Evolutionary conservation across 2,329 filamentous ascomycete genomes (phyloP), one percentile per base, ranked within the genome.

Genomic region (Ramichloridium luteum): DNA sequence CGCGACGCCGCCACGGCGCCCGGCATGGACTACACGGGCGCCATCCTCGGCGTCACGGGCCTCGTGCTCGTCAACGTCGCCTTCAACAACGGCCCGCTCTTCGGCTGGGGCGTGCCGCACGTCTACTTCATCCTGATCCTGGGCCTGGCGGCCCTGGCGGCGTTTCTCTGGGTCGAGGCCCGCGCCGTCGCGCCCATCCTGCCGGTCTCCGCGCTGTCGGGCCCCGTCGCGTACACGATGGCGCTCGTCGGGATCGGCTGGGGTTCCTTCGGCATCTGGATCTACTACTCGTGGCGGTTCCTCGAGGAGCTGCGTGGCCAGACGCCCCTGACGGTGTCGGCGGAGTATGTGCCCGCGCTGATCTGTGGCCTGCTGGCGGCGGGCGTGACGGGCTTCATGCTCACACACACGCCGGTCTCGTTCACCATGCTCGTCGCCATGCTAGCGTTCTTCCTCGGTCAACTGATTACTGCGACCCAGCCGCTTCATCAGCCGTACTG

Each of bases 381-480:
- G 8, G 51, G 48, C 20, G 37, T 48, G 5, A 58, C 55, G 2
- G 55, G 56, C 4, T 53, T 55, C 37, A 40, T 58, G 44, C 45
- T 60, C n/a, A 54, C 49, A 10, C 55, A 55, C 34, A 55, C 51
- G 0, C 53, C 52, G 1, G 49, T 55, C 13, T 45, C 50, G 12
- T 58, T 55, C 37, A 51, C 54, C 11, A 57, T 59, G 54, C 40
- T 58, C 38, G 38, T 53, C 13, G 49, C 51, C 14, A 58, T 57
- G 51, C 15, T 37, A 3, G 32, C 50, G 10, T 53, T 53, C 12
- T 57, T 57, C 36, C 42, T 47, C 13, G 54, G 55, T 16, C 46
- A 49, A 15, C 37, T 49, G 20, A 41, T 58, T 25, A 43, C 50
- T 12, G 47, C 44, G 9, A 51, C 48, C 13, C 44, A 48, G 44